Conservation (phyloP, 2,329 filamentous ascomycete genomes). For the Volutella citrinella region DNA sequence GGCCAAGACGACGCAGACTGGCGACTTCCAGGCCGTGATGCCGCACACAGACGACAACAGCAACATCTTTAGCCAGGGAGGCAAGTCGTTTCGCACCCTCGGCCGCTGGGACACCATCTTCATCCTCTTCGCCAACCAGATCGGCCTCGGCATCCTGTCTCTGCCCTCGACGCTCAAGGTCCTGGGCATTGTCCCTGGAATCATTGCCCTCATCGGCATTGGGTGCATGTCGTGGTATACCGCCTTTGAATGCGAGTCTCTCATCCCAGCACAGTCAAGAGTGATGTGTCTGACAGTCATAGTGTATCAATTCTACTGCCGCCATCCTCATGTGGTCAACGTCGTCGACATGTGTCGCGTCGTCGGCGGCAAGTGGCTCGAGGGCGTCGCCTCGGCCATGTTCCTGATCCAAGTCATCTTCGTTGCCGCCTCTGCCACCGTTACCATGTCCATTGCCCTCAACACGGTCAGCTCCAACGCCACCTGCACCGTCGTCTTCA, state of each 20-base stretch:
- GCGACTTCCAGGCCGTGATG: slow-evolving; percentile 15
- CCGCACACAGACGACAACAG: slow-evolving; percentile 15
- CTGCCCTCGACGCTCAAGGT: slow-evolving; percentile 68
- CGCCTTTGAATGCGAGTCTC: slow-evolving; percentile 35
- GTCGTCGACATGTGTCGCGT: slow-evolving; percentile 64
- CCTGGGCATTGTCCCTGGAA: slow-evolving; percentile 62
- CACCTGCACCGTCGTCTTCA: too few relatives aligned
- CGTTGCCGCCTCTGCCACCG: slow-evolving; percentile 15
- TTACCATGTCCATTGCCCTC: slow-evolving; percentile 16
- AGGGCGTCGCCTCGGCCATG: slow-evolving; percentile 12
- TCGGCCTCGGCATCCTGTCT: slow-evolving; percentile 48
- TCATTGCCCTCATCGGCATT: slow-evolving; percentile 63
- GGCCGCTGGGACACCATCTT: slow-evolving; percentile 23
- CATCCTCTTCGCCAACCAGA: slow-evolving; percentile 22
- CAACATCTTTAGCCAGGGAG: slow-evolving; percentile 20
- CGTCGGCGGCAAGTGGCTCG: slow-evolving; percentile 31
- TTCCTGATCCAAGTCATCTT: slow-evolving; percentile 21
- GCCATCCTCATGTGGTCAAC: slow-evolving; percentile 64
- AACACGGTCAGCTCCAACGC: slow-evolving; percentile 16
- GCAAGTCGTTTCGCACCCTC: slow-evolving; percentile 21
- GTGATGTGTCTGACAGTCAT: too few relatives aligned
- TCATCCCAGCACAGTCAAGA: too few relatives aligned
- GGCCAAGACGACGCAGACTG: slow-evolving; percentile 8
- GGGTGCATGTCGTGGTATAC: slow-evolving; percentile 62
- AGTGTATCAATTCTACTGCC: slow-evolving; percentile 64